A percentile compares a stretch with the other conserved stretches of the same genome.
Conservation (phyloP, 441 rosid genomes). For the Capsella rubella region DNA sequence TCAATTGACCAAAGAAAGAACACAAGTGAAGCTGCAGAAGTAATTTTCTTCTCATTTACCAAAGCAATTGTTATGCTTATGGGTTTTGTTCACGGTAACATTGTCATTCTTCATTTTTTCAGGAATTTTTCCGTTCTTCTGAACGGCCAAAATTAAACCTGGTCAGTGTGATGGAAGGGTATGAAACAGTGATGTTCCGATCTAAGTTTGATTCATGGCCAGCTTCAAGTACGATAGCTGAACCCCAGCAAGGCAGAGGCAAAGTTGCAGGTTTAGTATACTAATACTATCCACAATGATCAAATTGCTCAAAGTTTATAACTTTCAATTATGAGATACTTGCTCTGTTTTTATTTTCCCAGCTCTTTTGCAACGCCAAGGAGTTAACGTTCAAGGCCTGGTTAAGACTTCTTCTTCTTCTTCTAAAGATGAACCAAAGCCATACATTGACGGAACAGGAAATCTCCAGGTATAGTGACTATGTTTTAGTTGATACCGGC, state of each 20-base stretch:
- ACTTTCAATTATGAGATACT: conserved; percentile 34
- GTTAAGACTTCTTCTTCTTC: conserved; percentile 82
- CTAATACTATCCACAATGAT: conserved; percentile 19
- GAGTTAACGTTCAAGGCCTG: conserved; percentile 87
- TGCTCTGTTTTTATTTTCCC: conserved; percentile 22
- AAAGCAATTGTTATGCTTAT: conserved; percentile 29
- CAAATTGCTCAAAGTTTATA: conserved; percentile 8
- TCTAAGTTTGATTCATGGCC: conserved; percentile 95
- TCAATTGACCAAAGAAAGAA: conserved; percentile 86
- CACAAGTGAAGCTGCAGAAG: conserved; percentile 88
- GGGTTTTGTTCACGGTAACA: conserved; percentile 29
- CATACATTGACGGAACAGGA: conserved; percentile 92
- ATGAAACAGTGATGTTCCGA: conserved; percentile 87
- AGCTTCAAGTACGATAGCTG: conserved; percentile 57
- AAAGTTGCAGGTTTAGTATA: conserved; percentile 87
- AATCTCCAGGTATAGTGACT: conserved; percentile 68
- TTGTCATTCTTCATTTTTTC: conserved; percentile 39
- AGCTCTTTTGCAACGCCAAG: conserved; percentile 94
- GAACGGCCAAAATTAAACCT: conserved; percentile 68
- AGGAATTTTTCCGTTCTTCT: conserved; percentile 68
- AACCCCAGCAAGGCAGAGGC: conserved; percentile 93
- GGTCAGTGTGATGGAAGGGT: conserved; percentile 91
- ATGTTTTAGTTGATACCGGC: conserved; percentile 23
- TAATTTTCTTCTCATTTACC: conserved; percentile 44
- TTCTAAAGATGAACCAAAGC: conserved; percentile 82